Evolutionary conservation across 1,139 yeast species (phyloP), one percentile per base, ranked within the genome.

Genomic region (Meyerozyma elateridarum): DNA sequence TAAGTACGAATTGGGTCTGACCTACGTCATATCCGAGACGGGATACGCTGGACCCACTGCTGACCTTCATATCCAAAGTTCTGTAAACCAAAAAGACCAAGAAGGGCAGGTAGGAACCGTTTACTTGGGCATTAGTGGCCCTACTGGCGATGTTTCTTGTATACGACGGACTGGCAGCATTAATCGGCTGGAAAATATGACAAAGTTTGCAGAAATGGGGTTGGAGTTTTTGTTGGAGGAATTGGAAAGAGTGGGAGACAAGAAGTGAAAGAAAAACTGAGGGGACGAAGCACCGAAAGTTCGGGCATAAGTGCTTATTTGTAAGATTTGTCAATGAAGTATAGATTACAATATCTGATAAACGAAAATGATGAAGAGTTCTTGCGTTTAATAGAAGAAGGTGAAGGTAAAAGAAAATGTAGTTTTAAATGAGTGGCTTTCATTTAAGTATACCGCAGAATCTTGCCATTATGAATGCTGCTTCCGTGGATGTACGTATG

Each of bases 31-130:
- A 21, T 79, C 89, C 0, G 95, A 85, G 51, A 81, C 94, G 0
- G 95, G 95, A 2, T 81, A 83, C 64, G 93, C 95, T 0, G 94
- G 94, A 1, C 93, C 93, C 8, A 64, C 79, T 0, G 59, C 70
- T 2, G 66, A 64, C 41, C 61, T 63, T 28, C 72, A 66, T 36
- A 53, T 66, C 35, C 42, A 42, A 27, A 41, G 40, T 9, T 45
- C 46, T 13, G 40, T 36, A n/a, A 41, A 36, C 7, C 28, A 36
- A 26, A 24, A 25, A 8, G 45, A 44, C 5, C 25, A 20, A 8
- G 42, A 49, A 22, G 58, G 52, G 8, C 59, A 59, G 20, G 76
- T 77, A 1, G 95, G 95, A 1, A 70, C 77, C 1, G 91, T 80
- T 0, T 85, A 68, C 49, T 57, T 85, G 30, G 95, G 88, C 3